Base-by-base conservation (phyloP, 2,329 filamentous ascomycete genomes). In the Xenoacremonium recifei region DNA sequence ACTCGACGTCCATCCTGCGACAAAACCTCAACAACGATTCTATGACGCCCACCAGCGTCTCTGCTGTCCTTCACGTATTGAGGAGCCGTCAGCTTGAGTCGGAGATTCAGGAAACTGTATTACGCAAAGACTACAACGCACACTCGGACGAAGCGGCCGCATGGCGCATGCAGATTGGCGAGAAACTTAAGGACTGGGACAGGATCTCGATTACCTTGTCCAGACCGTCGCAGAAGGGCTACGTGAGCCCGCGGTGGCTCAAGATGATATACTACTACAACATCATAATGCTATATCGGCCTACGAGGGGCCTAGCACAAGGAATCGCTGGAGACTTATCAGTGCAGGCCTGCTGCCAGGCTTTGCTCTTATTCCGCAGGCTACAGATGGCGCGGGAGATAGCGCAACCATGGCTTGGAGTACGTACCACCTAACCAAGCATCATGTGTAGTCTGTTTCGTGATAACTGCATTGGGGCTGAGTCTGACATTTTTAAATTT, bases 211-310 rank as follows among this genome's bases (percentile, higher is more conserved):
- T 12, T 12, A 31, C 13, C 17, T 30, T 25, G 7, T 36, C 36
- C 6, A 23, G 40, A 12, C 42, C 42, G 6, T 30, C 36, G 5
- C 37, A 31, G 17, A 39, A 39, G 17, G 42, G 42, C 3, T 40
- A 44, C 21, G 37, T 40, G 4, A 32, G 36, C n/a, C 18, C 16
- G 5, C 31, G 37, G 4, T 44, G 42, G 42, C 42, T 44, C 13
- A 32, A 29, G 18, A 44, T 44, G 42, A 44, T 44, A 21, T 44
- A 40, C n/a, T 36, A 44, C 31, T 44, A 44, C 31, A 44, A 39
- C 12, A 35, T 44, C n/a, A 20, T 40, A 3, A 40, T 44, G 31
- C 31, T 44, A n/a, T 44, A 39, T 15, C 21, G 42, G 13, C 42
- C 42, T 10, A 44, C 36, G 1, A 39, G 37, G n/a, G 16, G 11